Percentiles rank a stretch among this genome's conserved stretches.
These are phyloP conservation scores for Pleurotus tuoliensis DNA, from an alignment of 768 basidiomycete species.

Conservation along the genomic window DNA sequence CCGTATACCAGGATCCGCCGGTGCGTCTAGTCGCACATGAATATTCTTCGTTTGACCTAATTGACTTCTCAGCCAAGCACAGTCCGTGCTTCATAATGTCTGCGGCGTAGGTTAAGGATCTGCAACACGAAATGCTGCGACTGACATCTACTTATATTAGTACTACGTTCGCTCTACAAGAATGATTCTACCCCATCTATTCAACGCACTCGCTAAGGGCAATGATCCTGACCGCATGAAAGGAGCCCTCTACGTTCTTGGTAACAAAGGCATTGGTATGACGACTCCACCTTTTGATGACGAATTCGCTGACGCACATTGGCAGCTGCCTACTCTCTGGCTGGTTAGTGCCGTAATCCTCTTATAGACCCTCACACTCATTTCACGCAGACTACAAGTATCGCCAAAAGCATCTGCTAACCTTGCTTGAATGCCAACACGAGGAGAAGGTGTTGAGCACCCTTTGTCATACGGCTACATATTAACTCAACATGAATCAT, in stretches of 20 bases:
- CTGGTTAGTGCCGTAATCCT: slow-evolving; percentile 39
- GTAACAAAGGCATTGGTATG: slow-evolving; percentile 68
- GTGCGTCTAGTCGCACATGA: slow-evolving; percentile 33
- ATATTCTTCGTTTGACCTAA: background rate
- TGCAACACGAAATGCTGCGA: background rate
- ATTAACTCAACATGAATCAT: slow-evolving; percentile 2
- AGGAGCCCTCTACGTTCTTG: slow-evolving; percentile 81
- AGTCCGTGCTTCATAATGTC: slow-evolving; percentile 59
- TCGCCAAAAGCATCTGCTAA: slow-evolving; percentile 53
- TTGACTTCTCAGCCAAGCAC: slow-evolving; percentile 50
- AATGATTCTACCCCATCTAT: slow-evolving; percentile 56
- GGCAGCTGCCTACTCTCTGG: slow-evolving; percentile 64
- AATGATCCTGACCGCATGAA: slow-evolving; percentile 93
- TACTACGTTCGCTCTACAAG: slow-evolving; percentile 71
- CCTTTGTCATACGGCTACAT: background rate
- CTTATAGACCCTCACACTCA: background rate
- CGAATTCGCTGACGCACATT: slow-evolving; percentile 8
- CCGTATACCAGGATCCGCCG: slow-evolving; percentile 75
- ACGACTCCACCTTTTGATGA: slow-evolving; percentile 3
- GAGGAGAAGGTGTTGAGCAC: slow-evolving; percentile 67
- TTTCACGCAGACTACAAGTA: slow-evolving; percentile 20
- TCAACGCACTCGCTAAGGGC: slow-evolving; percentile 62
- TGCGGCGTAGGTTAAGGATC: slow-evolving; percentile 47
- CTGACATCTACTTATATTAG: slow-evolving; percentile 26
- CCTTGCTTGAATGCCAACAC: slow-evolving; percentile 72